Base-by-base conservation (phyloP, 2,329 filamentous ascomycete genomes). In the Gaeumannomyces sp. region DNA sequence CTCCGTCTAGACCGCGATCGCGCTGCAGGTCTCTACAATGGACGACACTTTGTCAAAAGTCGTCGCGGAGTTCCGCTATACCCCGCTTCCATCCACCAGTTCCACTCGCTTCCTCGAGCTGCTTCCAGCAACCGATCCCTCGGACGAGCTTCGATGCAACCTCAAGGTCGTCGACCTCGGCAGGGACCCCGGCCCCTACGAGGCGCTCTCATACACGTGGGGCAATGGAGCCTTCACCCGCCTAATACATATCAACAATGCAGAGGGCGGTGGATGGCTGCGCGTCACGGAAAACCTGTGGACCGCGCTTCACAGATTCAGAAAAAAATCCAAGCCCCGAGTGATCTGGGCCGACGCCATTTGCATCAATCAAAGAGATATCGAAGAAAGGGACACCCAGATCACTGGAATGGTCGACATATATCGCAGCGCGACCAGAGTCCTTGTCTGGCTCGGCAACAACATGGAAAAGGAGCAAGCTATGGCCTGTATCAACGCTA, bases 301-400 rank as follows among this genome's bases (percentile, higher is more conserved):
- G 28, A 31, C 25, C 7, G 28, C 58, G 3, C 58, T 60, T 31
- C 58, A 4, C 4, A 29, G 27, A 1, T 33, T 29, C 58, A 14
- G 25, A 10, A 27, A 14, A 4, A 60, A 33, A 16, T 29, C 58
- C 58, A 60, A 60, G 22, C 7, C 14, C 19, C 58, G 58, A 27
- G 19, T 29, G 53, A 57, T 64, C 27, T 71, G 70, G 72, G 69
- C 70, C 11, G 71, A 72, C 60, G 68, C 69, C 14, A 64, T 73
- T n/a, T 71, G 72, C 28, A 72, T 73, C 65, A 71, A 73, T 64
- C 71, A 73, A 59, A 45, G 67, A 22, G 69, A 72, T 25, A 29
- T 59, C 7, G 64, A 63, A 6, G 71, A 73, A 61, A 73, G 71
- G 63, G 67, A 58, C 59, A 28, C 62, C 5, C 72, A 73, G 63